Evolutionary conservation across 345 rosid species (phyloP).

Genomic region (Citrus unshiu): DNA sequence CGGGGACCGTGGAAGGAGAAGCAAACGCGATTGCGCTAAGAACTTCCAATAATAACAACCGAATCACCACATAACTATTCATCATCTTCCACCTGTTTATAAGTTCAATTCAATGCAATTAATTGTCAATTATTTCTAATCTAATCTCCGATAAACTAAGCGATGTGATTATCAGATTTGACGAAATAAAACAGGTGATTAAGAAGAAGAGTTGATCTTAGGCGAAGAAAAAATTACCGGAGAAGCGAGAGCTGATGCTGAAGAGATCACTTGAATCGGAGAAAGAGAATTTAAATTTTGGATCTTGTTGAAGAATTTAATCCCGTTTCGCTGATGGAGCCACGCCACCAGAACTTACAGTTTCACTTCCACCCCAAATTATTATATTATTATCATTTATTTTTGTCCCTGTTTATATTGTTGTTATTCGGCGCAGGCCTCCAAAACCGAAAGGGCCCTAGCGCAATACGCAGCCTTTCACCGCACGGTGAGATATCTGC

Average conservation of each 20-base stretch:
- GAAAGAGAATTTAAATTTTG: background rate
- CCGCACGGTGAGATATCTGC: too few species aligned
- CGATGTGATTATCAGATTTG: background rate
- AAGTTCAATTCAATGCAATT: background rate
- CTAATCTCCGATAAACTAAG: background rate
- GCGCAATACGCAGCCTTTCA: too few species aligned
- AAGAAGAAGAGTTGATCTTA: background rate
- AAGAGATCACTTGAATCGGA: too few species aligned
- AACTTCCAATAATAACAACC: slow-evolving; percentile 23
- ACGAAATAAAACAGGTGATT: background rate
- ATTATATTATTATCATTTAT: background rate
- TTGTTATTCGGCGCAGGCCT: too few species aligned
- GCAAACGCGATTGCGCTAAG: slow-evolving; percentile 34
- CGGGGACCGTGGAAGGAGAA: slow-evolving; percentile 56
- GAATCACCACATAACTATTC: slow-evolving; percentile 16
- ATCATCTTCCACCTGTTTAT: slow-evolving; percentile 22
- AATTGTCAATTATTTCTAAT: background rate
- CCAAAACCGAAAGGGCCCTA: background rate
- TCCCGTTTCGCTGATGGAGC: background rate
- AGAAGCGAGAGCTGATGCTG: too few species aligned
- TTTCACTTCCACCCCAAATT: background rate
- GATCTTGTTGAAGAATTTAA: background rate
- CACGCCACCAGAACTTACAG: background rate
- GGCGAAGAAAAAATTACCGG: background rate
- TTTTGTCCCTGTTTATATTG: background rate